A percentile compares a stretch with the other conserved stretches of the same genome.
Evolutionary conservation across 148 eudicot species (phyloP).

Genomic region (Vaccinium macrocarpon): DNA sequence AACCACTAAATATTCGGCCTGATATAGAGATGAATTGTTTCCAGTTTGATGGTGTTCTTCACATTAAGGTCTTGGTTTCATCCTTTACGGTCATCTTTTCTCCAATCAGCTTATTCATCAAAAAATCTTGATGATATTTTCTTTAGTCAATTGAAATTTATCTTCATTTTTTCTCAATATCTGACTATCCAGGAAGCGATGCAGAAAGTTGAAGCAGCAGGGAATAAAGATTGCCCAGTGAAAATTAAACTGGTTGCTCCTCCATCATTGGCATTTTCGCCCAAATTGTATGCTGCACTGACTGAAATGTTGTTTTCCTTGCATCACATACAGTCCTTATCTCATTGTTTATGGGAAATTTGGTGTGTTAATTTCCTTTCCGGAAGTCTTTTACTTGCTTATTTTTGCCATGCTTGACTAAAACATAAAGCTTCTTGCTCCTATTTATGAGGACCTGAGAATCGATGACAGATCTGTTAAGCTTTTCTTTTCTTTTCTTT

Average conservation of each 20-base stretch:
- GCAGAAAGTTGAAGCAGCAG: conserved; percentile 96
- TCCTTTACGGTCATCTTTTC: neutral
- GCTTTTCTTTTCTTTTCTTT: neutral
- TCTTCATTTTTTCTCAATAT: neutral
- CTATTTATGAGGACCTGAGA: neutral
- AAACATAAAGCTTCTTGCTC: neutral
- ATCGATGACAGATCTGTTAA: neutral
- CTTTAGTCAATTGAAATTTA: neutral
- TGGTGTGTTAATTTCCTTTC: neutral
- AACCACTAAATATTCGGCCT: conserved; percentile 93
- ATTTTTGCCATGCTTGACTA: neutral
- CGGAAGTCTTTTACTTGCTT: neutral
- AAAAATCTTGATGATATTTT: neutral
- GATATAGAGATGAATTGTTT: conserved; percentile 98
- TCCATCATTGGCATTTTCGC: conserved; percentile 34
- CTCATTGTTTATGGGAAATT: neutral
- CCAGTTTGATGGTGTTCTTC: conserved; percentile 96
- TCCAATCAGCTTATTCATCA: neutral
- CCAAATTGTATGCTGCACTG: neutral
- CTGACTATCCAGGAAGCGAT: conserved; percentile 69
- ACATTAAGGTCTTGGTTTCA: conserved; percentile 67
- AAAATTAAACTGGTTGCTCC: conserved; percentile 96
- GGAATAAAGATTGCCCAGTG: conserved; percentile 91
- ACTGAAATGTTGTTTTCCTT: neutral
- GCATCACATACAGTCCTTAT: neutral